These are phyloP conservation scores for Trapa incisa DNA, from an alignment of 345 rosid genomes.

Conservation along the genomic window DNA sequence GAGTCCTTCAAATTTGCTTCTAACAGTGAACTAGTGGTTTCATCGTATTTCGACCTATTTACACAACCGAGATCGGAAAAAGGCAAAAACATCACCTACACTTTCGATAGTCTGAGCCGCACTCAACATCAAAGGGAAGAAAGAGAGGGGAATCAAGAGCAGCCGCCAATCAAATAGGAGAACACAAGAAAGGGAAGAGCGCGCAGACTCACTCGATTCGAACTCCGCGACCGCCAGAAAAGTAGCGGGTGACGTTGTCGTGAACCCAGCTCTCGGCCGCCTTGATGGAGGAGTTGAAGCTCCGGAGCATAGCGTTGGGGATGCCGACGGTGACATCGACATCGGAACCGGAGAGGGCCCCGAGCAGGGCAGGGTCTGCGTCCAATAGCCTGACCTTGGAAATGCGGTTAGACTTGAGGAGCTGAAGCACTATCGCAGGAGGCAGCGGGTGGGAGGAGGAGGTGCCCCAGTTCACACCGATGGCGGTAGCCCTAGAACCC, in stretches of 20 bases:
- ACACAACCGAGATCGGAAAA: too few species aligned
- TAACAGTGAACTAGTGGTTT: too few species aligned
- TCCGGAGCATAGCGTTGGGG: constrained; percentile 49
- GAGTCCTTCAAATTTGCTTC: too few species aligned
- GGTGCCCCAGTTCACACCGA: constrained; percentile 83
- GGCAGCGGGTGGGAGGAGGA: constrained; percentile 73
- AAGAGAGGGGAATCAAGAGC: background rate
- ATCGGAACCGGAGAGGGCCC: constrained; percentile 66
- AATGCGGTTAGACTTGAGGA: constrained; percentile 68
- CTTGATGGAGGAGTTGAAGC: constrained; percentile 56
- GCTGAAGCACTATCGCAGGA: constrained; percentile 66
- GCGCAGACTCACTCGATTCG: constrained; percentile 50
- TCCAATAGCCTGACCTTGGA: constrained; percentile 64
- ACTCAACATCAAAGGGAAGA: background rate
- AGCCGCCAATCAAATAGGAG: background rate
- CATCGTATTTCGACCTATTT: too few species aligned
- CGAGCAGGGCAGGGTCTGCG: constrained; percentile 57
- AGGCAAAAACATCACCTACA: too few species aligned
- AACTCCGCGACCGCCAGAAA: constrained; percentile 33
- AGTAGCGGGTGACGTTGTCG: constrained; percentile 90
- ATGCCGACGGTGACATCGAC: constrained; percentile 61
- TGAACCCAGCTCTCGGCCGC: constrained; percentile 85
- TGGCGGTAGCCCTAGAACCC: constrained; percentile 11
- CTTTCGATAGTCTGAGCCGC: background rate
- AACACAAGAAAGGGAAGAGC: background rate